These are phyloP conservation scores for Leccinum variabile DNA, from an alignment of 1,284 basidiomycete species.

Conservation along the genomic window DNA sequence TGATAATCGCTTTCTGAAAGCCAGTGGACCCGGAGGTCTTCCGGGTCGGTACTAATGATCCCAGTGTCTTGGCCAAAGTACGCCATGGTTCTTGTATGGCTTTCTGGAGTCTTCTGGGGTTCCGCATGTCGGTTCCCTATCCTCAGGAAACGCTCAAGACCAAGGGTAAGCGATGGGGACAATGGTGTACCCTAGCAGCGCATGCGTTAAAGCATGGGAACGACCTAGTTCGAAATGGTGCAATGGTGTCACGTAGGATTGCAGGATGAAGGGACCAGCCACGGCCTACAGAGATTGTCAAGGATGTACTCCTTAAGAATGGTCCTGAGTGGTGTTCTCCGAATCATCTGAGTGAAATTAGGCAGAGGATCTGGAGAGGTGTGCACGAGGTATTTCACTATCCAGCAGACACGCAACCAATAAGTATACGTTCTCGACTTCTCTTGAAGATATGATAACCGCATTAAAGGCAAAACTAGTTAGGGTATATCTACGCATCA, in stretches of 20 bases:
- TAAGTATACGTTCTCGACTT: too few species aligned
- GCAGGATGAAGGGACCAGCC: neutral
- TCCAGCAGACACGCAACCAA: neutral
- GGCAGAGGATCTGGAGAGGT: neutral
- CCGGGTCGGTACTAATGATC: constrained; percentile 47
- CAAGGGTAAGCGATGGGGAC: constrained; percentile 6
- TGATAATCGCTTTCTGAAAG: constrained; percentile 43
- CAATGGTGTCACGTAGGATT: neutral
- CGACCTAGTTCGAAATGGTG: neutral
- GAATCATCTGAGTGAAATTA: constrained; percentile 15
- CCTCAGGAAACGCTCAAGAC: constrained; percentile 1
- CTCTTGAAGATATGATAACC: neutral
- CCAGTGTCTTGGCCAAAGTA: constrained; percentile 33
- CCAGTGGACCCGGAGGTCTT: constrained; percentile 40
- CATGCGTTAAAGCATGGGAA: constrained; percentile 28
- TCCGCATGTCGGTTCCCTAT: constrained; percentile 39
- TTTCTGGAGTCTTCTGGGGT: constrained; percentile 49
- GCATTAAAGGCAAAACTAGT: neutral
- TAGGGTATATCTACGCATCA: constrained; percentile 16
- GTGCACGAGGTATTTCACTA: neutral
- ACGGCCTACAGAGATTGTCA: neutral
- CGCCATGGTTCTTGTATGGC: constrained; percentile 50
- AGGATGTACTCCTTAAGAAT: neutral
- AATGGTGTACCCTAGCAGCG: constrained; percentile 27
- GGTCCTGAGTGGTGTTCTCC: constrained; percentile 10